Conservation (phyloP, 495 filamentous ascomycete genomes). For the Penicillium arizonense region DNA sequence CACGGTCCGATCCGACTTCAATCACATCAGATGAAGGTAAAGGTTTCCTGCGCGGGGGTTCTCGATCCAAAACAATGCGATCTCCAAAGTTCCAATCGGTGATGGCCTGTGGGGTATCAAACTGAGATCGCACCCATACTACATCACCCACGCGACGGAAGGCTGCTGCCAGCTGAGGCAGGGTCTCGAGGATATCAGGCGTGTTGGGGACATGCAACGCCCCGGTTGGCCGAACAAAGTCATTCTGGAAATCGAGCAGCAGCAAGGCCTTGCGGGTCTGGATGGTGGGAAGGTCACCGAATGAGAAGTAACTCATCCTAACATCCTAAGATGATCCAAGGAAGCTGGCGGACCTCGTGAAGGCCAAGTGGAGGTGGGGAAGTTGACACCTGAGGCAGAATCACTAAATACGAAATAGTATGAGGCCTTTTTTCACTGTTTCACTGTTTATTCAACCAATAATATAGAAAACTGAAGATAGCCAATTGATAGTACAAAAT, state of each 20-base stretch:
- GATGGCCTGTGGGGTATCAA: conserved; percentile 56
- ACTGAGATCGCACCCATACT: conserved; percentile 84
- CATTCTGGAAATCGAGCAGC: conserved; percentile 87
- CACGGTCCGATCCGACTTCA: conserved; percentile 21
- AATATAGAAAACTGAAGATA: not conserved
- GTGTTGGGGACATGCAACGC: conserved; percentile 64
- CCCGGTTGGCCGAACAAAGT: conserved; percentile 73
- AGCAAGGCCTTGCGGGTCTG: conserved; percentile 81
- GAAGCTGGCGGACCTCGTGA: not conserved
- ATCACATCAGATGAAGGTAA: conserved; percentile 17
- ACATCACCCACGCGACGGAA: conserved; percentile 81
- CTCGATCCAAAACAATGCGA: conserved; percentile 33
- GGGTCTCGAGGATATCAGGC: conserved; percentile 63
- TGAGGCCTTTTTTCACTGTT: too few relatives aligned
- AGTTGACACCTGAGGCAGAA: conserved; percentile 19
- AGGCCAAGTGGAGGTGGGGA: not conserved
- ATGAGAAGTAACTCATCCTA: conserved; percentile 39
- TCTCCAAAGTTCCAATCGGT: conserved; percentile 45
- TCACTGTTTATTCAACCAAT: not conserved
- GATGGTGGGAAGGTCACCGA: conserved; percentile 47
- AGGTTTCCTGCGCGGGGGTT: conserved; percentile 12
- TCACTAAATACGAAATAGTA: not conserved
- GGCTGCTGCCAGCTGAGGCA: conserved; percentile 61
- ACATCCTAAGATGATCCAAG: conserved; percentile 30
- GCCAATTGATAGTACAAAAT: not conserved